Percentiles rank a stretch among this genome's conserved stretches.
Evolutionary conservation across 805 yeast species (phyloP).

Genomic region (Tetrapisispora fleetii): DNA sequence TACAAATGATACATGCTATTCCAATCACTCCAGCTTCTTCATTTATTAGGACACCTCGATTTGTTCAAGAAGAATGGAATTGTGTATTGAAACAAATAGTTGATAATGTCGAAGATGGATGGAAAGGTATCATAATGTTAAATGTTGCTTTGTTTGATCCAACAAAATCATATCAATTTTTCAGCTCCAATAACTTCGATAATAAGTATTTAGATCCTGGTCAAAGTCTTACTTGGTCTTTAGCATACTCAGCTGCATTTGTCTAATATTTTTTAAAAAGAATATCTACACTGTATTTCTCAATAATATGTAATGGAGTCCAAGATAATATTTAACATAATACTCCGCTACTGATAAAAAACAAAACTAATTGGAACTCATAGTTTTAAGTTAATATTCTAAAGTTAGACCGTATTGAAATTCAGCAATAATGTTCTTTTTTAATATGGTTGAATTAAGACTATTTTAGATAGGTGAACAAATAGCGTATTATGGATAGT

Average conservation of each 20-base stretch:
- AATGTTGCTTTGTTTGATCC: conserved; percentile 74
- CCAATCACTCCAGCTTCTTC: conserved; percentile 64
- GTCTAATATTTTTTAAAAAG: not conserved
- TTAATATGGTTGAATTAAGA: no score
- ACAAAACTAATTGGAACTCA: not conserved
- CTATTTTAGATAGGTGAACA: no score
- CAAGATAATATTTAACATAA: no score
- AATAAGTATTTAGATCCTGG: conserved; percentile 65
- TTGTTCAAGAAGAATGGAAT: conserved; percentile 53
- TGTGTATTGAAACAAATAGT: conserved; percentile 38
- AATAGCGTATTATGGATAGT: no score
- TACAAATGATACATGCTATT: conserved; percentile 71
- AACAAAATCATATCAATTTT: conserved; percentile 47
- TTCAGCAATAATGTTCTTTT: no score
- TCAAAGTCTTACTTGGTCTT: conserved; percentile 78
- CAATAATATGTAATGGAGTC: no score
- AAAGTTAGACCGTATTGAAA: no score
- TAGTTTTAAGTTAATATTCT: not conserved
- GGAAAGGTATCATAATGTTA: conserved; percentile 64
- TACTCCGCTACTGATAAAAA: not conserved
- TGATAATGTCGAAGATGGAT: conserved; percentile 47
- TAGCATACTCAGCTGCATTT: conserved; percentile 52
- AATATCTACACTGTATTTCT: no score
- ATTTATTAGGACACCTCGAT: conserved; percentile 41
- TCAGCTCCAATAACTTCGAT: conserved; percentile 44